Conservation (phyloP, 1,139 yeast species). For the Pichia sp. region DNA sequence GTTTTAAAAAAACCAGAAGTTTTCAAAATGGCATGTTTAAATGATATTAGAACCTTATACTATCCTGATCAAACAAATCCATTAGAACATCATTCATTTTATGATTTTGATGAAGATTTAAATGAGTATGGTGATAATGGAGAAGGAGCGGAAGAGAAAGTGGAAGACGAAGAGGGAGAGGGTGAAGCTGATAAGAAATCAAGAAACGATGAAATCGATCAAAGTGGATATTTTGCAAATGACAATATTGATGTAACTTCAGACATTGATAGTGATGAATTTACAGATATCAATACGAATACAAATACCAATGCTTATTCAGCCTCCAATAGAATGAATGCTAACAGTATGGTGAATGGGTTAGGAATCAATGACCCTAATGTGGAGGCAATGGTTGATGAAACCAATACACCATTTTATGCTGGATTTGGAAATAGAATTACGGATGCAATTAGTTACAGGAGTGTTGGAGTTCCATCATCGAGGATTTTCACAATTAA, state of each 20-base stretch:
- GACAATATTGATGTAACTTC: neutral
- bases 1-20: conserved; percentile 94
- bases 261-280: conserved; percentile 9
- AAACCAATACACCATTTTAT: conserved; percentile 64
- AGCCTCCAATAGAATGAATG: conserved; percentile 3
- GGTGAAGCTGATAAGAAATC: no score
- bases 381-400: conserved; percentile 5
- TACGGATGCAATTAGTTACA: conserved; percentile 92
- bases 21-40: conserved; percentile 93
- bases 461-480: conserved; percentile 91
- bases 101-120: conserved; percentile 1
- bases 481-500: conserved; percentile 94
- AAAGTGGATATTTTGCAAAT: no score
- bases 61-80: conserved; percentile 16
- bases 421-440: conserved; percentile 98
- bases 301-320: conserved; percentile 10
- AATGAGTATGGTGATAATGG: conserved; percentile 1
- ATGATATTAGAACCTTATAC: conserved; percentile 72
- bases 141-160: neutral
- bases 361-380: conserved; percentile 2
- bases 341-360: neutral
- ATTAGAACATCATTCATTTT: conserved; percentile 2
- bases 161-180: neutral
- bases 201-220: neutral
- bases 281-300: conserved; percentile 17